Conservation (phyloP, 2,329 filamentous ascomycete species). For the Ceratocystis alfenasii region DNA sequence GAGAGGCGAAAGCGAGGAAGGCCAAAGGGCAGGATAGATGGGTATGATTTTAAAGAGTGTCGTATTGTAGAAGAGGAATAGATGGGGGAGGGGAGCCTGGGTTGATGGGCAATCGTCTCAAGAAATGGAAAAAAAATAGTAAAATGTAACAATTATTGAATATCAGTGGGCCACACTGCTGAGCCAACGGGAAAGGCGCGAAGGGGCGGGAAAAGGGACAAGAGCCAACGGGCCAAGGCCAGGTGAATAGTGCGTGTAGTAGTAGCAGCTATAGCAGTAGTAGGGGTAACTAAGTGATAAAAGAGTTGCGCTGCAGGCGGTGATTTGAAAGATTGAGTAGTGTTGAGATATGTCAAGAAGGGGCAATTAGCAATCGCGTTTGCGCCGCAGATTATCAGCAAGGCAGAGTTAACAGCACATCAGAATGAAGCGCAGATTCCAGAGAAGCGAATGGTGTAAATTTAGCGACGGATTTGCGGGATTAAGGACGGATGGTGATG, state of each 20-base stretch:
- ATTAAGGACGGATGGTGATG: slow-evolving; percentile 21
- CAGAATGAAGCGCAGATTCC: slow-evolving; percentile 21
- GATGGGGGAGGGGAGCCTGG: background rate
- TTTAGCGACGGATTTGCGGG: slow-evolving; percentile 34
- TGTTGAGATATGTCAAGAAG: background rate
- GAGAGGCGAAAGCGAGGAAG: slow-evolving; percentile 9
- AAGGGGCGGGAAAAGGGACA: background rate
- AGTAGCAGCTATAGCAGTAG: no score
- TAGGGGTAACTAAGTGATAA: background rate
- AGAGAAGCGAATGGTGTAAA: slow-evolving; percentile 22
- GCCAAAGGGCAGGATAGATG: background rate
- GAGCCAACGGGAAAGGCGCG: slow-evolving; percentile 13
- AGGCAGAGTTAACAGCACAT: slow-evolving; percentile 17
- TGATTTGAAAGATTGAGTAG: no score
- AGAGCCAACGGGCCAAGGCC: background rate
- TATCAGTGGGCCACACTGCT: slow-evolving; percentile 19
- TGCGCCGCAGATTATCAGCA: slow-evolving; percentile 13
- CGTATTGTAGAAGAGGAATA: background rate
- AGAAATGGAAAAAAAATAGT: slow-evolving; percentile 11
- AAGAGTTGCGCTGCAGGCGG: slow-evolving; percentile 10
- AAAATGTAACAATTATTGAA: background rate
- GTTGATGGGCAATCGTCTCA: slow-evolving; percentile 1
- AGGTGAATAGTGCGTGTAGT: background rate
- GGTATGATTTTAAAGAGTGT: background rate
- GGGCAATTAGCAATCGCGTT: slow-evolving; percentile 20